A percentile compares a stretch with the other conserved stretches of the same genome.
These are phyloP conservation scores for Cronartium ribicola DNA, from an alignment of 1,284 basidiomycete species.

Conservation along the genomic window DNA sequence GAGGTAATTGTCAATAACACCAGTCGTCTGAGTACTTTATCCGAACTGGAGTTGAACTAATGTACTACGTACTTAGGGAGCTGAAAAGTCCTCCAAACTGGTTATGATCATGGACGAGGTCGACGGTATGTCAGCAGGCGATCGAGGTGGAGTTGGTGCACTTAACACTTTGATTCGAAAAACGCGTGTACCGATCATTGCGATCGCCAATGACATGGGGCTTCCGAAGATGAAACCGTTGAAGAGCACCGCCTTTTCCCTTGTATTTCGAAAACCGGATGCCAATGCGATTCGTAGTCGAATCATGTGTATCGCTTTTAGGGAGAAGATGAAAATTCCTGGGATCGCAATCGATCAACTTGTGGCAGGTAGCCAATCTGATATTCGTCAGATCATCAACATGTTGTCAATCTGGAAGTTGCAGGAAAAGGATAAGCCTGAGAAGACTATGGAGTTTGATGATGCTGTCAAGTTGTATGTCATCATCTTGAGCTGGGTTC, in stretches of 20 bases:
- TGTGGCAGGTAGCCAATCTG: slow-evolving; percentile 78
- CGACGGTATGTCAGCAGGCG: slow-evolving; percentile 97
- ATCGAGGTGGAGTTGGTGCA: slow-evolving; percentile 91
- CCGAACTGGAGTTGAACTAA: neutral
- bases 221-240: slow-evolving; percentile 89
- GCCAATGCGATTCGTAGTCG: slow-evolving; percentile 71
- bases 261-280: slow-evolving; percentile 75
- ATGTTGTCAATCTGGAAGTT: slow-evolving; percentile 97
- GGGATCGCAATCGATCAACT: slow-evolving; percentile 89
- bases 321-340: slow-evolving; percentile 86
- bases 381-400: slow-evolving; percentile 93
- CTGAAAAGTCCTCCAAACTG: slow-evolving; percentile 58
- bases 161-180: slow-evolving; percentile 89
- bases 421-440: slow-evolving; percentile 56
- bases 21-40: neutral
- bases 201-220: slow-evolving; percentile 87
- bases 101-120: slow-evolving; percentile 99
- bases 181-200: slow-evolving; percentile 91
- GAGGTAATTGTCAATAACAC: slow-evolving; percentile 13
- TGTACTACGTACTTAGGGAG: neutral
- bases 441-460: slow-evolving; percentile 72
- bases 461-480: slow-evolving; percentile 75
- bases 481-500: neutral
- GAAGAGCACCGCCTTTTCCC: slow-evolving; percentile 65
- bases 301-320: slow-evolving; percentile 80